These are phyloP conservation scores for Polychaeton citri DNA, from an alignment of 2,329 filamentous ascomycete species.

Conservation along the genomic window DNA sequence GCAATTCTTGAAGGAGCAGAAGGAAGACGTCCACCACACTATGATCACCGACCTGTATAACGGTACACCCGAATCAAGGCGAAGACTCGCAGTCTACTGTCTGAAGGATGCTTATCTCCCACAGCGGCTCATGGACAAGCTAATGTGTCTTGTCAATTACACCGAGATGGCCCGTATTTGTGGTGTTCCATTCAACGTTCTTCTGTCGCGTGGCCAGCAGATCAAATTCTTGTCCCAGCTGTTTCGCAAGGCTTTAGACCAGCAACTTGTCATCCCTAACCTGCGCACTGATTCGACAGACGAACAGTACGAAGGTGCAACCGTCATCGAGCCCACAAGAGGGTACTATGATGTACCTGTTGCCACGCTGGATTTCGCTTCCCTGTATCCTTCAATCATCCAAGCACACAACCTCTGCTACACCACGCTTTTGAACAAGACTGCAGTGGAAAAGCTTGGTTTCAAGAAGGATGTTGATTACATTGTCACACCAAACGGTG, in stretches of 20 bases:
- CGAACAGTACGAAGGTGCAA: conserved; percentile 94
- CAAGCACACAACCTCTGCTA: conserved; percentile 98
- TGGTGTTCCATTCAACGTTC: conserved; percentile 90
- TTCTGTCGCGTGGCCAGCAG: conserved; percentile 85
- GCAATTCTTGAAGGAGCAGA: conserved; percentile 91
- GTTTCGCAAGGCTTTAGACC: conserved; percentile 85
- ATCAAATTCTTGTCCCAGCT: conserved; percentile 96
- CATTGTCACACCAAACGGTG: conserved; percentile 87
- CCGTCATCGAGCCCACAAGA: conserved; percentile 87
- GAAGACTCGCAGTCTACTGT: conserved; percentile 88
- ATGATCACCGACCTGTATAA: conserved; percentile 99
- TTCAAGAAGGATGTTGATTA: conserved; percentile 87
- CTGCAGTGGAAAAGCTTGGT: conserved; percentile 58
- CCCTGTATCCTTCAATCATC: conserved; percentile 96
- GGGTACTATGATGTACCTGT: conserved; percentile 93
- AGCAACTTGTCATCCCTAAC: conserved; percentile 90
- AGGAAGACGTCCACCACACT: conserved; percentile 95
- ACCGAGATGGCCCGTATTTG: conserved; percentile 99
- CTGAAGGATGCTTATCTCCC: conserved; percentile 95
- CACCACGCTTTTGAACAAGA: conserved; percentile 77
- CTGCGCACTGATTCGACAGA: conserved; percentile 54
- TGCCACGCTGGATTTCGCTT: conserved; percentile 95
- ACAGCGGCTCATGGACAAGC: conserved; percentile 87
- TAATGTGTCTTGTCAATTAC: conserved; percentile 97
- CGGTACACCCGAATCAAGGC: conserved; percentile 80